Conservation (phyloP, 257 asterid species). For the Gentiana dahurica region DNA sequence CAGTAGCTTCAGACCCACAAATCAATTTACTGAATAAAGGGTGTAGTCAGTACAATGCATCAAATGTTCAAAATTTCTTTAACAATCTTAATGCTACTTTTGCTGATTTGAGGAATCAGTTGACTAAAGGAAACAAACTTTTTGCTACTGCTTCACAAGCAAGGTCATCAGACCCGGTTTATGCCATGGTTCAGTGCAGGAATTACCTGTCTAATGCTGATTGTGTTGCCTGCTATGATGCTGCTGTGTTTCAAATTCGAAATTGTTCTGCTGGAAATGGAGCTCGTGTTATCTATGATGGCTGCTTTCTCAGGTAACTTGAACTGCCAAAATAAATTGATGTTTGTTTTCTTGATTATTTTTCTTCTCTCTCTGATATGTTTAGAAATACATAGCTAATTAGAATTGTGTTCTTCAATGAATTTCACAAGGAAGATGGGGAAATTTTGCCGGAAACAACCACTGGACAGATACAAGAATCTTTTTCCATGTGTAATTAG, state of each 20-base stretch:
- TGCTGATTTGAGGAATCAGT: constrained; percentile 40
- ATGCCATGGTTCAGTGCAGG: constrained; percentile 70
- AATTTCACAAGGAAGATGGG: no score
- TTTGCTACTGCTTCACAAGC: constrained; percentile 61
- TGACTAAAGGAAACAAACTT: constrained; percentile 23
- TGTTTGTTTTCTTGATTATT: not conserved
- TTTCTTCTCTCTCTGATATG: no score
- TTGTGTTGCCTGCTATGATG: constrained; percentile 62
- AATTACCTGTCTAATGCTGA: constrained; percentile 39
- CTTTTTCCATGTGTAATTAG: no score
- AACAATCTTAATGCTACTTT: constrained; percentile 51
- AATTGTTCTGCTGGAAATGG: constrained; percentile 62
- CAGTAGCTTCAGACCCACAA: constrained; percentile 44
- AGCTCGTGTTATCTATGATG: constrained; percentile 69
- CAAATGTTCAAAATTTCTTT: constrained; percentile 31
- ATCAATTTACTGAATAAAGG: constrained; percentile 41
- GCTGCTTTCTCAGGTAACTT: constrained; percentile 71
- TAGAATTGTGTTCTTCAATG: no score
- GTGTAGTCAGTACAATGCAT: constrained; percentile 64
- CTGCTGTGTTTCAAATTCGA: constrained; percentile 45
- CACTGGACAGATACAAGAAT: no score
- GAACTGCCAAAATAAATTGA: no score
- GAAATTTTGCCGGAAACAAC: no score
- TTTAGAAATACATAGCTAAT: no score
- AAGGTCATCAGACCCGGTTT: constrained; percentile 51